phyloP scores from a whole-genome alignment of 2,329 filamentous ascomycete species.

The Venturia asperata region DNA sequence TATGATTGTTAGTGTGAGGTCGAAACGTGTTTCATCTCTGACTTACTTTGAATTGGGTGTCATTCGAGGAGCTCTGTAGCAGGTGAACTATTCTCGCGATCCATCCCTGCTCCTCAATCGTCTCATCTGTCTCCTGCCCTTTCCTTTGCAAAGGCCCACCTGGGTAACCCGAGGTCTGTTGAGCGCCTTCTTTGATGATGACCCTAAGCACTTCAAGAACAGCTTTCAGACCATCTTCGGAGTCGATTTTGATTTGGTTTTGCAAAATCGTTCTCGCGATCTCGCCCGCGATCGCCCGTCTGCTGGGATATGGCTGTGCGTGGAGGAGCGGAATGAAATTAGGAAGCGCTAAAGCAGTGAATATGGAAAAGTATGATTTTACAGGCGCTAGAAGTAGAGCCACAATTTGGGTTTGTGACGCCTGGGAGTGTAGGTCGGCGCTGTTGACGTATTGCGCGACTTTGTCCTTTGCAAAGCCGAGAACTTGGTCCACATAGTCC shows the following conservation, averaged over 20 bases:
- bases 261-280: constrained; percentile 75
- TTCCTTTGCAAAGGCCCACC: constrained; percentile 68
- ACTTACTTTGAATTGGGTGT: constrained; percentile 75
- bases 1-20: constrained; percentile 23
- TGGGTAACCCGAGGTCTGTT: constrained; percentile 72
- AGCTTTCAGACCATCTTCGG: constrained; percentile 72
- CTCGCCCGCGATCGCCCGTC: constrained; percentile 83
- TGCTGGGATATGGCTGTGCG: constrained; percentile 85
- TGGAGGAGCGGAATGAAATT: constrained; percentile 86
- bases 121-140: constrained; percentile 86
- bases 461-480: constrained; percentile 81
- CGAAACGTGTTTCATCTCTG: background rate
- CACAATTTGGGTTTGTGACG: constrained; percentile 81
- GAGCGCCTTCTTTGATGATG: constrained; percentile 85
- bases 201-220: constrained; percentile 84
- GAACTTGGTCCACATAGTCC: constrained; percentile 91
- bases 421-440: constrained; percentile 83
- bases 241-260: constrained; percentile 73
- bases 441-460: constrained; percentile 86
- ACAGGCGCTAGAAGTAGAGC: constrained; percentile 86
- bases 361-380: constrained; percentile 83
- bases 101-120: constrained; percentile 96
- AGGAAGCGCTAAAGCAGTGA: constrained; percentile 89
- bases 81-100: constrained; percentile 87
- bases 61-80: constrained; percentile 75